Evolutionary conservation across 1,284 basidiomycete genomes (phyloP).

Genomic region (Apiotrichum siamense): DNA sequence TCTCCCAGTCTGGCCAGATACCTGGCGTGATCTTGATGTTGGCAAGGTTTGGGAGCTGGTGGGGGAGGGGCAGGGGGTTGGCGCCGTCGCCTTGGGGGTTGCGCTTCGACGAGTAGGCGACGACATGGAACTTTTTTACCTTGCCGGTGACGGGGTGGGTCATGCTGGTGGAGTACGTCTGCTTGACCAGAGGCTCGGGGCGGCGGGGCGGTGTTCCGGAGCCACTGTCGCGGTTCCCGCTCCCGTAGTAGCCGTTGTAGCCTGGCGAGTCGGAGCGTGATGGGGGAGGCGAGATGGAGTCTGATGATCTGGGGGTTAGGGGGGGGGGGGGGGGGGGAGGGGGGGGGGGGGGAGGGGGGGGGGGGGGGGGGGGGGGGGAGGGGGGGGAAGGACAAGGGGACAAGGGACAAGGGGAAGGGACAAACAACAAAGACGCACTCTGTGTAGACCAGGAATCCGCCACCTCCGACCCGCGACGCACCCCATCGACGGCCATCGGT

Average conservation of each 20-base stretch:
- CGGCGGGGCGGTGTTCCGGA: constrained; percentile 18
- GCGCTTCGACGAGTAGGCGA: constrained; percentile 43
- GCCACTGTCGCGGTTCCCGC: constrained; percentile 6
- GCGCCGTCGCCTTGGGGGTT: constrained; percentile 41
- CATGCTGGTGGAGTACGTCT: constrained; percentile 46
- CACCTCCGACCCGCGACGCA: constrained; percentile 50
- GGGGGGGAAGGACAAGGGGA: too few species aligned
- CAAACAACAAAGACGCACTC: constrained; percentile 31
- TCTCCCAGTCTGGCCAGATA: constrained; percentile 45
- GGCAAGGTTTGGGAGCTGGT: constrained; percentile 39
- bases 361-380: too few species aligned
- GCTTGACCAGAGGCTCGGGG: constrained; percentile 41
- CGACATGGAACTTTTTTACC: constrained; percentile 45
- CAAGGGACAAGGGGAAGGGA: neutral
- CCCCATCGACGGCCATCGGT: constrained; percentile 52
- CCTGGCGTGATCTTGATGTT: constrained; percentile 35
- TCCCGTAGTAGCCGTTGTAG: constrained; percentile 20
- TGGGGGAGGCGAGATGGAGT: constrained; percentile 36
- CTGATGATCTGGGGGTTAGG: constrained; percentile 35
- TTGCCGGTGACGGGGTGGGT: constrained; percentile 37
- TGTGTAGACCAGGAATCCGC: constrained; percentile 50
- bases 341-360: too few species aligned
- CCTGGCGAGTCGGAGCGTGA: constrained; percentile 18
- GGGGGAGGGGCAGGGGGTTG: constrained; percentile 38
- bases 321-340: too few species aligned